Evolutionary conservation across 306 rosid genomes (phyloP).

Genomic region (Sophora flavescens): DNA sequence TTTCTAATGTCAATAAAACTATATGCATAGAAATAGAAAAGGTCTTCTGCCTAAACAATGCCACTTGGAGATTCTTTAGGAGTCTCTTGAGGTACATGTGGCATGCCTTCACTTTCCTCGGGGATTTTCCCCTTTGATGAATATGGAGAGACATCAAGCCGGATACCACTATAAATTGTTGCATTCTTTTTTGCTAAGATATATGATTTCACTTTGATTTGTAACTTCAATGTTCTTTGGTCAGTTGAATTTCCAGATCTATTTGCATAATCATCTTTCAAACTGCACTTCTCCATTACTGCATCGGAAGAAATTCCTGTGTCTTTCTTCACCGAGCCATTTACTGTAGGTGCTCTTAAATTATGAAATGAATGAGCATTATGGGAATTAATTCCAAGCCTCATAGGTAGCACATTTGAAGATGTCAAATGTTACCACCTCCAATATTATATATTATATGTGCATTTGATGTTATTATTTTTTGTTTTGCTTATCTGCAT

Average conservation of each 20-base stretch:
- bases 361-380: conserved; percentile 42
- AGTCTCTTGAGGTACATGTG: conserved; percentile 44
- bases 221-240: conserved; percentile 60
- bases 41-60: conserved; percentile 58
- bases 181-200: conserved; percentile 50
- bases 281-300: conserved; percentile 46
- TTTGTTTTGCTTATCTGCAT: no score
- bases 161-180: conserved; percentile 61
- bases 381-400: conserved; percentile 51
- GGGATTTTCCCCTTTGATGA: conserved; percentile 59
- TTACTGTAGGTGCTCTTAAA: conserved; percentile 37
- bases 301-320: conserved; percentile 43
- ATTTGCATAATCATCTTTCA: conserved; percentile 50
- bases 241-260: conserved; percentile 44
- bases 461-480: no score
- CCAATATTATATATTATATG: no score
- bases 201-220: conserved; percentile 61
- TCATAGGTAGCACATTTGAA: conserved; percentile 38
- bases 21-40: conserved; percentile 28
- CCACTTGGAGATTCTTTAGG: conserved; percentile 51
- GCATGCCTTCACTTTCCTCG: conserved; percentile 50
- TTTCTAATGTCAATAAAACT: conserved; percentile 31
- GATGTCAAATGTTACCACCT: no score
- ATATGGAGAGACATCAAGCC: conserved; percentile 60
- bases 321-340: no score